phyloP scores from a whole-genome alignment of 2,329 filamentous ascomycete species.

The Samsoniella hepiali region DNA sequence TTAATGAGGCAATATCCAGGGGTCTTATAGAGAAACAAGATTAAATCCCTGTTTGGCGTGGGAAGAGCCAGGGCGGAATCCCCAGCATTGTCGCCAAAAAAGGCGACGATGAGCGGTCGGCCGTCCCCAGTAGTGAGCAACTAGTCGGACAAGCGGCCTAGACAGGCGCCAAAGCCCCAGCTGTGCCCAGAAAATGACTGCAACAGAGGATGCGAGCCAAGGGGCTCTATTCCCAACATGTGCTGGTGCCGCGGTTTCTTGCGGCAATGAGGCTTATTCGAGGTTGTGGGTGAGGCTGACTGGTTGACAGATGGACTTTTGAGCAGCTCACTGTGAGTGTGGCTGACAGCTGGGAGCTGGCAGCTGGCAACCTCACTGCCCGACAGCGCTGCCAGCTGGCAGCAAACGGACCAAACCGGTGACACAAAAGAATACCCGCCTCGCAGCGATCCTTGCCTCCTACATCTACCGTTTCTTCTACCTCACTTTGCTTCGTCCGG shows the following conservation, averaged over 20 bases:
- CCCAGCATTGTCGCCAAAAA: not conserved
- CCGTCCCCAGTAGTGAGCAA: not conserved
- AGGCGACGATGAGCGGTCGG: conserved; percentile 15
- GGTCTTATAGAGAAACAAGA: conserved; percentile 10
- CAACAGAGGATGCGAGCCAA: not conserved
- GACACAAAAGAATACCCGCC: not conserved
- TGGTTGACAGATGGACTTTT: not conserved
- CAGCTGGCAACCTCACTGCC: not conserved
- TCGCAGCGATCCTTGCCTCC: not conserved
- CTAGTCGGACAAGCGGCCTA: not conserved
- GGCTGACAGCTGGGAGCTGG: conserved; percentile 4
- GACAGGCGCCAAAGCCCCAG: not conserved
- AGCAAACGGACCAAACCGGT: not conserved
- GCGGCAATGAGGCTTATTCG: not conserved
- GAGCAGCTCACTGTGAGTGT: not conserved
- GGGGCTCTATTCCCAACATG: not conserved
- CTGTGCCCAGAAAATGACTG: not conserved
- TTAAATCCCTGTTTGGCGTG: not conserved
- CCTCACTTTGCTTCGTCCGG: conserved; percentile 1
- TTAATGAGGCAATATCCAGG: not conserved
- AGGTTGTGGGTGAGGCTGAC: conserved; percentile 11
- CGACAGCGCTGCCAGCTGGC: conserved; percentile 1
- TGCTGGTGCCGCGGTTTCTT: not conserved
- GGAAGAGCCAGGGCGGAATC: not conserved
- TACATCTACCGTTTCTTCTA: not conserved